phyloP scores from a whole-genome alignment of 495 filamentous ascomycete species.

The Letharia lupina region DNA sequence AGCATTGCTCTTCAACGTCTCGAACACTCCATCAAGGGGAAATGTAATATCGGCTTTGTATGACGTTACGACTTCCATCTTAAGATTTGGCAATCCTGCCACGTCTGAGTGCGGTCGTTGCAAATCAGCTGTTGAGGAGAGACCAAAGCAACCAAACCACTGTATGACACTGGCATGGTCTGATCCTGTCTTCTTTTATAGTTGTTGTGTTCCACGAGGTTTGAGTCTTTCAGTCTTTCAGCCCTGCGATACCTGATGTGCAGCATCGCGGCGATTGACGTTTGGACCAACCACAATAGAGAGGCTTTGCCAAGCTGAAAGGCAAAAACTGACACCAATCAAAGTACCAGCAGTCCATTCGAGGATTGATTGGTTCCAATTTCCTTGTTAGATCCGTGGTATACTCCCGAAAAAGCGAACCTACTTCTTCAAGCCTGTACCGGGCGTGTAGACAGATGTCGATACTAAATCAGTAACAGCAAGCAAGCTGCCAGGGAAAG shows the following conservation, averaged over 20 bases:
- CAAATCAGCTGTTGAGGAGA: background rate
- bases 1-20: background rate
- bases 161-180: background rate
- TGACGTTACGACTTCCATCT: background rate
- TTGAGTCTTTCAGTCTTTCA: background rate
- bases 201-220: too few species aligned
- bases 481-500: background rate
- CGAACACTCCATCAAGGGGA: background rate
- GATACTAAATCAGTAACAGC: background rate
- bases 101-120: background rate
- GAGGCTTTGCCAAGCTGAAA: background rate
- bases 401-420: too few species aligned
- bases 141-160: background rate
- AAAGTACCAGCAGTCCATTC: background rate
- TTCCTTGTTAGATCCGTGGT: background rate
- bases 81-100: background rate
- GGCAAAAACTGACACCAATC: background rate
- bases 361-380: background rate
- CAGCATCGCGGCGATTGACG: background rate
- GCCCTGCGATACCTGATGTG: background rate
- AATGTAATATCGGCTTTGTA: background rate
- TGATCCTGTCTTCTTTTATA: too few species aligned
- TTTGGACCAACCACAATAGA: background rate
- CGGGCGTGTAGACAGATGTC: background rate
- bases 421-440: background rate